A percentile compares a stretch with the other conserved stretches of the same genome.
These are phyloP conservation scores for Candida loeiensis DNA, from an alignment of 805 yeast genomes.

Conservation along the genomic window DNA sequence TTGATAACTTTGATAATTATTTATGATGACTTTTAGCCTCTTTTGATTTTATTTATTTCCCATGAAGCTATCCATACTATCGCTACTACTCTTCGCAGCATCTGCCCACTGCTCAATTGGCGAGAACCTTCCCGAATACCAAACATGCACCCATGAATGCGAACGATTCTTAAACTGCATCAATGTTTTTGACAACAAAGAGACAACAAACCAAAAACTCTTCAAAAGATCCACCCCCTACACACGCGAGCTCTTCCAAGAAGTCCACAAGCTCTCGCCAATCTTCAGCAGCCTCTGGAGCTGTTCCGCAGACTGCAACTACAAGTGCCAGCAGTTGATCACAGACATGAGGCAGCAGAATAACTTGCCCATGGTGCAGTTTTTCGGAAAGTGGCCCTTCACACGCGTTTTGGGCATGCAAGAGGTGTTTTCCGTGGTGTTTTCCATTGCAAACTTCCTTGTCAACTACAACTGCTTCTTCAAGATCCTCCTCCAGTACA, in stretches of 20 bases:
- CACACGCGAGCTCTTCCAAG: slow-evolving; percentile 5
- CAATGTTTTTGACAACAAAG: slow-evolving; percentile 14
- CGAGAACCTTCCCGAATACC: slow-evolving; percentile 30
- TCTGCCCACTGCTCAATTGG: slow-evolving; percentile 21
- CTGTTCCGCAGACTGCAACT: slow-evolving; percentile 35
- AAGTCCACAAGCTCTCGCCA: slow-evolving; percentile 7
- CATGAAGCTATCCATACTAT: slow-evolving; percentile 4
- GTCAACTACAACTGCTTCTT: slow-evolving; percentile 28
- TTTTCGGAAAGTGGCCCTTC: slow-evolving; percentile 45
- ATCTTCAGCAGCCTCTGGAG: slow-evolving; percentile 23
- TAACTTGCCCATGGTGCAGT: slow-evolving; percentile 33
- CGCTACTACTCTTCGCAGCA: background rate
- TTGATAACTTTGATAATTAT: too few species aligned
- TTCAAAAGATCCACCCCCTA: background rate
- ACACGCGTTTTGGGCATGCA: slow-evolving; percentile 33
- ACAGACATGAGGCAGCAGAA: slow-evolving; percentile 19
- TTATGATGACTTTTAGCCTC: background rate
- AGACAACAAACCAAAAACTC: background rate
- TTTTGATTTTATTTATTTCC: background rate
- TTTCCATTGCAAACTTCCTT: slow-evolving; percentile 35
- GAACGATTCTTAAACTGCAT: slow-evolving; percentile 16
- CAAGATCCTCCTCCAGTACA: slow-evolving; percentile 26
- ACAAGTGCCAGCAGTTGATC: slow-evolving; percentile 37
- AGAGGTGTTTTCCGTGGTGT: slow-evolving; percentile 33
- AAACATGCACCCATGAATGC: slow-evolving; percentile 25